Base-by-base conservation (phyloP, 2,329 filamentous ascomycete genomes). In the Aspergillus phoenicis region DNA sequence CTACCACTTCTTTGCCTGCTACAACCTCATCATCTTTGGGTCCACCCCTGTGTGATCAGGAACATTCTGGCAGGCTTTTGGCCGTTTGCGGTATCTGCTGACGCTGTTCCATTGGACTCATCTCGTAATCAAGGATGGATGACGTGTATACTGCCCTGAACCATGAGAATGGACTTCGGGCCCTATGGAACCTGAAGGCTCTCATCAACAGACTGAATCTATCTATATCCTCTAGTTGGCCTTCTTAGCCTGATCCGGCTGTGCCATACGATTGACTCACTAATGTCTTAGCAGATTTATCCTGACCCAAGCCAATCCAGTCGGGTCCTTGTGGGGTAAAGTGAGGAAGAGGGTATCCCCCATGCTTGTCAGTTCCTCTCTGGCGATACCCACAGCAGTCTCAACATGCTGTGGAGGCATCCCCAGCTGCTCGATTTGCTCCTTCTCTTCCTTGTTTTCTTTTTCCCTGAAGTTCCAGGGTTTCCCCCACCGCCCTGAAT, bases 61-160 rank as follows among this genome's bases (percentile, higher is more conserved):
- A 56, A 56, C 53, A 22, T 3, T 28, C 17, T 36, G 33, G 33
- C n/a, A 20, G 22, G 17, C 15, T 5, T 36, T 5, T 47, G 4
- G 38, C 52, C 38, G 58, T 41, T 57, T 60, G 58, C 58, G 52
- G 58, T 20, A 2, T 15, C 11, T 20, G 26, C n/a, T 17, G 36
- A 20, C 30, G 26, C 33, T 41, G 5, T 22, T 13, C n/a, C n/a
- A 22, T n/a, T 15, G 8, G 41, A 15, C 8, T 6, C 8, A 4
- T 38, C 26, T 51, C 8, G 39, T 28, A 15, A 33, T 22, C 15
- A 11, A 38, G 8, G 22, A 5, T 45, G 36, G 48, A 60, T 60
- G 58, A 60, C 58, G 58, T 51, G 11, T 52, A 58, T 49, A 58
- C 39, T 36, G 24, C 45, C 45, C 45, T 49, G 45, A 24, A n/a